Evolutionary conservation across 345 rosid species (phyloP).

Genomic region (Capsella bursapastoris): DNA sequence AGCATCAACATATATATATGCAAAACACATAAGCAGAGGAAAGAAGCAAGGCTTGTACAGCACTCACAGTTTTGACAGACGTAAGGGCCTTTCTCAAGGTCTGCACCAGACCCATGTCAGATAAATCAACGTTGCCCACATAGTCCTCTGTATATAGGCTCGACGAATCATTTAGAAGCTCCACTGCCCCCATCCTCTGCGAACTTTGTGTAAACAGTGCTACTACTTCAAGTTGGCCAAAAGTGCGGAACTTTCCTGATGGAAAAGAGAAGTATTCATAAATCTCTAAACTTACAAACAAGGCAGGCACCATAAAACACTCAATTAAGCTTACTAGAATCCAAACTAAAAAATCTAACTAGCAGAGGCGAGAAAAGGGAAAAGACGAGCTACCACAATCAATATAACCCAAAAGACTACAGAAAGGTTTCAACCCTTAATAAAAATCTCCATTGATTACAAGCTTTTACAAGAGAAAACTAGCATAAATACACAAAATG

Average conservation of each 20-base stretch:
- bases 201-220: background rate
- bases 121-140: slow-evolving; percentile 46
- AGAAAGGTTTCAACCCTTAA: too few species aligned
- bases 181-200: slow-evolving; percentile 36
- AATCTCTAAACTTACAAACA: slow-evolving; percentile 9
- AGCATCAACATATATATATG: background rate
- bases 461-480: too few species aligned
- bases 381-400: background rate
- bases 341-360: background rate
- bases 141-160: background rate
- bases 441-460: too few species aligned
- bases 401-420: too few species aligned
- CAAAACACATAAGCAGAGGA: background rate
- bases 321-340: background rate
- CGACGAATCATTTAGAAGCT: slow-evolving; percentile 25
- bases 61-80: slow-evolving; percentile 48
- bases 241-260: slow-evolving; percentile 2
- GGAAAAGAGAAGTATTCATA: background rate
- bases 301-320: background rate
- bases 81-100: slow-evolving; percentile 60
- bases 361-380: background rate
- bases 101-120: slow-evolving; percentile 55
- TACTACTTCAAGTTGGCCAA: slow-evolving; percentile 25
- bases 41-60: background rate
- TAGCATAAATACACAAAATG: background rate